A percentile compares a stretch with the other conserved stretches of the same genome.
These are phyloP conservation scores for Zoysia pacifica DNA, from an alignment of 176 grass and related monocot species.

Conservation along the genomic window DNA sequence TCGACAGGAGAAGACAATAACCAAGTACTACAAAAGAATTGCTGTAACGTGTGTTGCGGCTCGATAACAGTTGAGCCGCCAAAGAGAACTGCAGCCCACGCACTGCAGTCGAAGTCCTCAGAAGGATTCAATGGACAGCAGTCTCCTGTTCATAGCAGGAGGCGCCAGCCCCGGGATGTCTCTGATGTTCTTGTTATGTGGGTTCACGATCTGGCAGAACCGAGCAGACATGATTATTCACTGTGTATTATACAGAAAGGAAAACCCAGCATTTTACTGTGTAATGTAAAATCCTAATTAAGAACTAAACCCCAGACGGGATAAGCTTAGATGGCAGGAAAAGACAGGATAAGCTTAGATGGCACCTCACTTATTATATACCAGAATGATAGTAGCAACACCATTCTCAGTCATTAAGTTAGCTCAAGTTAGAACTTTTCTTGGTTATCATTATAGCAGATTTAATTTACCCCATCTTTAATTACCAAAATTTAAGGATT, in stretches of 20 bases:
- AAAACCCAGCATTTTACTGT: neutral
- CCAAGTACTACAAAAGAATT: conserved; percentile 62
- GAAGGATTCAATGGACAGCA: conserved; percentile 59
- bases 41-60: conserved; percentile 4
- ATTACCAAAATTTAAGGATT: neutral
- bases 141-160: conserved; percentile 78
- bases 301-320: neutral
- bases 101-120: conserved; percentile 38
- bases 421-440: neutral
- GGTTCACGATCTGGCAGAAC: conserved; percentile 74
- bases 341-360: neutral
- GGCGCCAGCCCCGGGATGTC: conserved; percentile 94
- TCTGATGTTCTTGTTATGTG: conserved; percentile 83
- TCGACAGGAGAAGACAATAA: conserved; percentile 37
- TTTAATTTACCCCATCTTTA: neutral
- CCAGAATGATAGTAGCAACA: neutral
- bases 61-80: neutral
- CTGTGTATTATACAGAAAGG: neutral
- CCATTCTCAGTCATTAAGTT: neutral
- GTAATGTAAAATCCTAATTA: neutral
- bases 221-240: conserved; percentile 4
- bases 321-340: neutral
- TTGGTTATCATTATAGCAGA: neutral
- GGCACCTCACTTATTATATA: neutral
- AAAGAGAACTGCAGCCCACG: neutral